Percentiles rank a stretch among this genome's conserved stretches.
phyloP scores from a whole-genome alignment of 2,329 filamentous ascomycete species.

The Furcasterigmium furcatum region DNA sequence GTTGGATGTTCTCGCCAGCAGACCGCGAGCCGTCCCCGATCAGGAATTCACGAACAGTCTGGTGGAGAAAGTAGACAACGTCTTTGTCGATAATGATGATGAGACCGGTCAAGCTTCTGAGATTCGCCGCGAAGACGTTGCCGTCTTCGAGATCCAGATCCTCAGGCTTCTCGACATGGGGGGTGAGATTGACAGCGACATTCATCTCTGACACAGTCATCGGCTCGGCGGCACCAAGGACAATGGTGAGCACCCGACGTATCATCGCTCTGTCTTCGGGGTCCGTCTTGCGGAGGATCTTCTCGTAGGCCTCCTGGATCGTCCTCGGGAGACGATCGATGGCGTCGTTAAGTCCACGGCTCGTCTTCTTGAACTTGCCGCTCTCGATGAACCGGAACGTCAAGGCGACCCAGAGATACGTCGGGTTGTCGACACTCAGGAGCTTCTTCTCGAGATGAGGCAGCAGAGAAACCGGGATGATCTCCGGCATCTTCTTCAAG shows the following conservation, averaged over 20 bases:
- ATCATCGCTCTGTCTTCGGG: too few relatives aligned
- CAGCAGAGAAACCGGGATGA: not conserved
- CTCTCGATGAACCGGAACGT: conserved; percentile 9
- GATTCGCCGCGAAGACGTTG: conserved; percentile 1
- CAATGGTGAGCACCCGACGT: conserved; percentile 2
- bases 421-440: not conserved
- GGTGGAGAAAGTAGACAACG: conserved; percentile 3
- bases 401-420: conserved; percentile 6
- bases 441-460: not conserved
- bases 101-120: conserved; percentile 5
- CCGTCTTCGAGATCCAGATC: not conserved
- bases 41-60: conserved; percentile 7
- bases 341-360: not conserved
- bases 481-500: not conserved
- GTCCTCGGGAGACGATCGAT: conserved; percentile 2
- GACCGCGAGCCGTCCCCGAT: too few relatives aligned
- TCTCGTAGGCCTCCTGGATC: not conserved
- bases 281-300: not conserved
- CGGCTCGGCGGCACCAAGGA: not conserved
- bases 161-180: not conserved
- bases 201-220: conserved; percentile 5
- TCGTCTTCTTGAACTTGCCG: not conserved
- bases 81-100: conserved; percentile 6
- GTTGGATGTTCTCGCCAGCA: too few relatives aligned
- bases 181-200: not conserved